Conservation (phyloP, 129 eudicot genomes). For the Helianthus annuus region HanXRQr2.0-SUNRISE NC_035433.2:54220829-54221328, state of each 20-base stretch:
- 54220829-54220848: slow-evolving; percentile 71
- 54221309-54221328: not conserved
- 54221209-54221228: slow-evolving; percentile 88
- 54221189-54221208: slow-evolving; percentile 64
- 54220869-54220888: slow-evolving; percentile 88
- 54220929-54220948: slow-evolving; percentile 69
- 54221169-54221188: slow-evolving; percentile 57
- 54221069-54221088: slow-evolving; percentile 77
- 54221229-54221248: slow-evolving; percentile 85
- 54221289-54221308: slow-evolving; percentile 2
- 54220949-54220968: slow-evolving; percentile 51
- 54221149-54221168: slow-evolving; percentile 67
- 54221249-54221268: slow-evolving; percentile 71
- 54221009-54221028: slow-evolving; percentile 60
- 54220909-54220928: slow-evolving; percentile 59
- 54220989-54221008: slow-evolving; percentile 91
- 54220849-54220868: slow-evolving; percentile 59
- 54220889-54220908: slow-evolving; percentile 82
- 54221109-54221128: slow-evolving; percentile 68
- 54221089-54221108: slow-evolving; percentile 71
- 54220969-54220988: slow-evolving; percentile 73
- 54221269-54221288: slow-evolving; percentile 63
- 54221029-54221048: slow-evolving; percentile 80
- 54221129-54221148: slow-evolving; percentile 69
- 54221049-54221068: slow-evolving; percentile 79